These are phyloP conservation scores for Chaetomiaceae sp. DNA, from an alignment of 2,329 filamentous ascomycete species.

Conservation along the genomic window DNA sequence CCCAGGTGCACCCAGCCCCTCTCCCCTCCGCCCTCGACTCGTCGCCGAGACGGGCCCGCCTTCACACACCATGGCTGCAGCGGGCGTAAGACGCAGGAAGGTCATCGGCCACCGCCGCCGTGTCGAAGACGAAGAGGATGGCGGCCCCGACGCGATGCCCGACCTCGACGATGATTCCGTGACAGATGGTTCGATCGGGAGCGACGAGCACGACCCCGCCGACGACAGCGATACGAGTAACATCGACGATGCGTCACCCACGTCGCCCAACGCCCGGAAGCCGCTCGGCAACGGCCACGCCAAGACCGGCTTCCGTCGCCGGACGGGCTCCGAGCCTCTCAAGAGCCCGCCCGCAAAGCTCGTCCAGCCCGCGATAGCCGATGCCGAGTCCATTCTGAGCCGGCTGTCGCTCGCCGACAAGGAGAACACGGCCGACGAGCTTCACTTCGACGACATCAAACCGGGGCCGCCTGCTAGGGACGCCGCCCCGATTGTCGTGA, in stretches of 20 bases:
- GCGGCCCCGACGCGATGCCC: slow-evolving; percentile 44
- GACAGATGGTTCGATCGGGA: slow-evolving; percentile 58
- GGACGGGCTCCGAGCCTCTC: slow-evolving; percentile 21
- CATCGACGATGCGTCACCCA: slow-evolving; percentile 52
- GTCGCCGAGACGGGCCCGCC: slow-evolving; percentile 5
- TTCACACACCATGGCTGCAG: slow-evolving; percentile 27
- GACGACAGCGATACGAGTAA: slow-evolving; percentile 62
- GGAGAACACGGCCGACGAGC: slow-evolving; percentile 38
- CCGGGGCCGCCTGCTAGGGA: slow-evolving; percentile 36
- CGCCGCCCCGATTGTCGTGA: slow-evolving; percentile 49
- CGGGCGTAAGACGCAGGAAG: slow-evolving; percentile 54
- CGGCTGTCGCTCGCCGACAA: slow-evolving; percentile 44
- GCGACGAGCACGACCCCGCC: slow-evolving; percentile 56
- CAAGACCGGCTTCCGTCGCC: slow-evolving; percentile 29
- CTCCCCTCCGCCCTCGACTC: slow-evolving; percentile 11
- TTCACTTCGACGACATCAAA: slow-evolving; percentile 44
- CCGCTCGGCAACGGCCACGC: slow-evolving; percentile 37
- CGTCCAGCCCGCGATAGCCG: slow-evolving; percentile 39
- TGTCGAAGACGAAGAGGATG: slow-evolving; percentile 66
- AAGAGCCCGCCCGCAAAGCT: slow-evolving; percentile 34
- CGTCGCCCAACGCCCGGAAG: slow-evolving; percentile 39
- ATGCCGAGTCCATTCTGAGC: slow-evolving; percentile 57
- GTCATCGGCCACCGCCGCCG: slow-evolving; percentile 63
- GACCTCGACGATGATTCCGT: slow-evolving; percentile 62
- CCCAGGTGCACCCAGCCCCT: slow-evolving; percentile 14